Percentiles rank a stretch among this genome's conserved stretches.
These are phyloP conservation scores for Sphagnum contortum DNA, from an alignment of 225 moss, liverwort and hornwort genomes.

Conservation along the genomic window DNA sequence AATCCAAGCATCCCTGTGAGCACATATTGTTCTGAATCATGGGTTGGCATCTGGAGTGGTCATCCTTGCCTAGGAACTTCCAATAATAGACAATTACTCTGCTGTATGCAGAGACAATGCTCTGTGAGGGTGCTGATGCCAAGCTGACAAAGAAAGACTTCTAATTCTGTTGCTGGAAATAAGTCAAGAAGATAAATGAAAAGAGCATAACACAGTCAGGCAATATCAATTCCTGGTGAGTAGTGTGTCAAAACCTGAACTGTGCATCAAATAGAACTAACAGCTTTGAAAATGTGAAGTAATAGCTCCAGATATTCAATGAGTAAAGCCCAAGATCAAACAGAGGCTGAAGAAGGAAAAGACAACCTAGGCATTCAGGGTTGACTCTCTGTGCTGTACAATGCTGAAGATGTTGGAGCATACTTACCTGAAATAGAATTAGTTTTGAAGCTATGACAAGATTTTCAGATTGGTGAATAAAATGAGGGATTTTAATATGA, in stretches of 20 bases:
- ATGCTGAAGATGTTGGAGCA: no score
- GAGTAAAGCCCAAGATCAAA: constrained; percentile 48
- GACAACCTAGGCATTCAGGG: constrained; percentile 15
- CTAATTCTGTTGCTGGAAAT: constrained; percentile 15
- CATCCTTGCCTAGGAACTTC: no score
- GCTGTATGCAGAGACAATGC: constrained; percentile 41
- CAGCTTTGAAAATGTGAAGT: constrained; percentile 53
- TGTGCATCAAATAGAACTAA: constrained; percentile 48
- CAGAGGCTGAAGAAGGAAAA: constrained; percentile 44
- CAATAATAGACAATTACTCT: neutral
- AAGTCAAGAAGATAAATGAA: constrained; percentile 16
- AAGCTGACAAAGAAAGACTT: constrained; percentile 29
- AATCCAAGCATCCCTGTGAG: no score
- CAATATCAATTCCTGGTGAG: constrained; percentile 24
- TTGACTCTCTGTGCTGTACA: no score
- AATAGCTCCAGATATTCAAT: constrained; percentile 45
- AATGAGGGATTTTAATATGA: no score
- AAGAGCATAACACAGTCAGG: constrained; percentile 26
- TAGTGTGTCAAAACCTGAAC: constrained; percentile 23
- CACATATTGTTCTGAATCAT: no score
- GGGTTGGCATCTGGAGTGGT: no score
- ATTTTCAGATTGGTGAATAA: no score
- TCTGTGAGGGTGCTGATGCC: constrained; percentile 64
- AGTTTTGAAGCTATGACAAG: no score
- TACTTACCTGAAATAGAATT: no score